Percentiles rank a stretch among this genome's conserved stretches.
Conservation (phyloP, 345 rosid genomes). For the Gossypium raimondii region DNA sequence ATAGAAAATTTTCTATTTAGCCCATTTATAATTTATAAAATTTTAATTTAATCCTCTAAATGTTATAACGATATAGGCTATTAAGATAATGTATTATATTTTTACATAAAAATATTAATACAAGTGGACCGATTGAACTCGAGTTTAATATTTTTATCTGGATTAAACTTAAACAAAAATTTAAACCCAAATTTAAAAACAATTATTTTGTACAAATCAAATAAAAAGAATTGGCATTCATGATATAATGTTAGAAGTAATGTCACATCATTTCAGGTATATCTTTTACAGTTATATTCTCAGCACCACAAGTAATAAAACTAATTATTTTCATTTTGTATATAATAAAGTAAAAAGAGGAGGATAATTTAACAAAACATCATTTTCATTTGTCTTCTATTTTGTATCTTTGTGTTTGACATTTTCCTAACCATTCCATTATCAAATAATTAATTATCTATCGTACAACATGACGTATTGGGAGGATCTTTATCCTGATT, state of each 20-base stretch:
- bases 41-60: too few species aligned
- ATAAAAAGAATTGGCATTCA: not conserved
- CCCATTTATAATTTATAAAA: too few species aligned
- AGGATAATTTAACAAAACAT: not conserved
- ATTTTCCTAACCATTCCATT: not conserved
- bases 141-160: too few species aligned
- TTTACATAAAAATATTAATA: too few species aligned
- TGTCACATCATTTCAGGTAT: not conserved
- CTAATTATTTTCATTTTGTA: not conserved
- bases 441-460: not conserved
- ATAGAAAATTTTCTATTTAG: too few species aligned
- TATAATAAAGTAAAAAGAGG: not conserved
- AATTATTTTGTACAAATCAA: not conserved
- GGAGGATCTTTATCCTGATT: too few species aligned
- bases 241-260: not conserved
- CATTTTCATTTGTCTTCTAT: not conserved
- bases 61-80: too few species aligned
- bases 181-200: too few species aligned
- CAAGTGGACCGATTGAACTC: fast-evolving
- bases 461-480: not conserved
- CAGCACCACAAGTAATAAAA: not conserved
- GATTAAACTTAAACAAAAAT: too few species aligned
- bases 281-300: not conserved
- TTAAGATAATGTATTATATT: too few species aligned
- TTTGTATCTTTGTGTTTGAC: not conserved